A percentile compares a stretch with the other conserved stretches of the same genome.
Evolutionary conservation across 2,329 filamentous ascomycete genomes (phyloP).

Genomic region (Gliomastix tumulicola): DNA sequence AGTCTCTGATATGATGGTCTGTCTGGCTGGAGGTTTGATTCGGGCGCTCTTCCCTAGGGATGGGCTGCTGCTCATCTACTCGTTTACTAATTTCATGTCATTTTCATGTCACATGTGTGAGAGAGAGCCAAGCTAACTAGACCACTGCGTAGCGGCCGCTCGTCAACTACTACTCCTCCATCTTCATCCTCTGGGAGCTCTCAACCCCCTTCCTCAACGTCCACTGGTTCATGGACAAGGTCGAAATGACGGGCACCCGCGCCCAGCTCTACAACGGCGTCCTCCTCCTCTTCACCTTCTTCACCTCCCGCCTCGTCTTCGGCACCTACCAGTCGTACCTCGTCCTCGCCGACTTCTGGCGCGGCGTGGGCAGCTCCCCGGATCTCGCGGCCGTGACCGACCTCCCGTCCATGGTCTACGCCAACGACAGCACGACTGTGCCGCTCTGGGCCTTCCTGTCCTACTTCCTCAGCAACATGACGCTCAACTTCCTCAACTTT

Average conservation of each 20-base stretch:
- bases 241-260: conserved; percentile 68
- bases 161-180: conserved; percentile 73
- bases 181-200: conserved; percentile 83
- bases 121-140: conserved; percentile 2
- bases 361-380: conserved; percentile 33
- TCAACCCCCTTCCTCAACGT: conserved; percentile 81
- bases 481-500: conserved; percentile 70
- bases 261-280: conserved; percentile 74
- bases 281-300: conserved; percentile 65
- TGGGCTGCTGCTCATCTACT: conserved; percentile 1
- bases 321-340: conserved; percentile 65
- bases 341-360: conserved; percentile 65
- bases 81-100: conserved; percentile 9
- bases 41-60: background rate
- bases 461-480: conserved; percentile 65
- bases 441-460: conserved; percentile 63
- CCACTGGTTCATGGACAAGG: conserved; percentile 89
- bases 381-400: conserved; percentile 13
- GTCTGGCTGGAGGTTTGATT: too few species aligned
- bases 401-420: conserved; percentile 29
- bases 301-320: conserved; percentile 70
- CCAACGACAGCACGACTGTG: conserved; percentile 40
- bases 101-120: too few species aligned
- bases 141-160: conserved; percentile 82
- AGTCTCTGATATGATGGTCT: too few species aligned